Base-by-base conservation (phyloP, 2,329 filamentous ascomycete species). In the Scedosporium aurantiacum region DNA sequence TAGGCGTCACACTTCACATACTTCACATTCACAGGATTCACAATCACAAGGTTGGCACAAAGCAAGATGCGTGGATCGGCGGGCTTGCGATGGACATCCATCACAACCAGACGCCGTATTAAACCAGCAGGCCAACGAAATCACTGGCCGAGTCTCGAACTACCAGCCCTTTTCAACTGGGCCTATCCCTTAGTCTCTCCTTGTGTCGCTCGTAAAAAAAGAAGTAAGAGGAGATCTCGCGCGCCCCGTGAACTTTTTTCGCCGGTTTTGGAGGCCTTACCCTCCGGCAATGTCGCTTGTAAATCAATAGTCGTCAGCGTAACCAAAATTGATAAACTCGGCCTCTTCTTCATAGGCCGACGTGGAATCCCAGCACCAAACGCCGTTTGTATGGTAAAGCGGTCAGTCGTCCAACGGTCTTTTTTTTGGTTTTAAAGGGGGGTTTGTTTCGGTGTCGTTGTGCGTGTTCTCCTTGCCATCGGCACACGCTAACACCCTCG, bases 1-100 rank as follows among this genome's bases (percentile, higher is more conserved):
- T 37, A 32, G 2, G 7, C 14, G n/a, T n/a, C n/a, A n/a, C 3
- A 37, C 32, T 1, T 37, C 32, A 37, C 32, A 32, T 32, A 55
- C 18, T 14, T 27, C 5, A 27, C 52, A 55, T 55, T 23, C n/a
- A 25, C 23, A 55, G 25, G 23, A 23, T 16, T 25, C 52, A 23
- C 52, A 16, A 28, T 54, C 50, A 21, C 23, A 54, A 27, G 50
- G 23, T 54, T 23, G 27, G 54, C 54, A 57, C 54, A 57, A 57
- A 37, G 23, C 54, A 57, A 40, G 14, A 57, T 57, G 54, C 54
- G 54, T 57, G 54, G 54, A 57, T 57, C 54, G 54, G 54, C 54
- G 27, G 54, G 54, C 32, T 57, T 57, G 54, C 54, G 54, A 40
- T 18, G 27, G 54, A 40, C n/a, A 27, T 37, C 14, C 25, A 57